Evolutionary conservation across 2,329 filamentous ascomycete genomes (phyloP), one percentile per base, ranked within the genome.

Genomic region (Phialophora chinensis): DNA sequence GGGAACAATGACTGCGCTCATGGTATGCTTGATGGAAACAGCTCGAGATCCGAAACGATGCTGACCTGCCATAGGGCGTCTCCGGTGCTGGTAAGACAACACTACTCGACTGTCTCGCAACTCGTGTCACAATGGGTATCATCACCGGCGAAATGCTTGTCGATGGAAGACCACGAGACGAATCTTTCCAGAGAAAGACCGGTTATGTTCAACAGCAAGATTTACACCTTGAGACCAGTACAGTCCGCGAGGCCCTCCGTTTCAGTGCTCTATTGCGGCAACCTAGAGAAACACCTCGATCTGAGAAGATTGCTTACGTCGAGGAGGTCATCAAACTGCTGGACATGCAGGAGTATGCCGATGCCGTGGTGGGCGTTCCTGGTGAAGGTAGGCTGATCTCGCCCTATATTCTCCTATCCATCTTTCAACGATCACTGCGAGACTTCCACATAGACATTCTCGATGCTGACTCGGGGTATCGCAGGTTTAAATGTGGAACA

Each of bases 181-280:
- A 84, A 56, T 92, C 90, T 0, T 96, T 96, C 85, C 92, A 96
- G 78, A 90, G 93, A 71, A 94, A 93, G 81, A 95, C 92, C 0
- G 93, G 93, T 57, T 96, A 96, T 72, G 93, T 93, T 29, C 91
- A 96, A 75, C 93, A 97, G 77, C 92, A 96, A 76, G 93, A 97
- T 85, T 84, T 97, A 17, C 93, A 97, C 76, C 83, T 96, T 54
- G 84, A 89, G 56, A 96, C 92, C 0, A 88, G 89, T 0, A 97
- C 93, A 0, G 92, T 96, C 47, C 89, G 93, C 68, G 93, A 97
- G 78, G 92, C 93, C 10, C 85, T 97, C 33, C 87, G 87, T 73
- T 97, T 97, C 79, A 92, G 89, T 74, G 93, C 93, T 25, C 77
- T 94, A 8, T 88, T 97, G 50, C 90, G 93, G 68, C 93, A 97